These are phyloP conservation scores for Metarhizium rileyi DNA, from an alignment of 2,329 filamentous ascomycete genomes.

Conservation along the genomic window DNA sequence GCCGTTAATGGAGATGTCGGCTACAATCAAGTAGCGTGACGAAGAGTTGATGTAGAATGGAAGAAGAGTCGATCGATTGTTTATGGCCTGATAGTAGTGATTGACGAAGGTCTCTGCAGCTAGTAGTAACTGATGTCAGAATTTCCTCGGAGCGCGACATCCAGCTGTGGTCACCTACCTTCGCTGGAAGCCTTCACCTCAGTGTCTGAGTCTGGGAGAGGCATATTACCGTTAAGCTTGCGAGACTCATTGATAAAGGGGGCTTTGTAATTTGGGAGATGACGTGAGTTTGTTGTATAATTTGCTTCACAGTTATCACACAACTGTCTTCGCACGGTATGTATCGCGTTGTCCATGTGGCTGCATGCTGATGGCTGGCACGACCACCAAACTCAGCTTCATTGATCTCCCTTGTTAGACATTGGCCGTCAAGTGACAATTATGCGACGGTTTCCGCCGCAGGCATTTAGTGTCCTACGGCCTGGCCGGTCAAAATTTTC, in stretches of 20 bases:
- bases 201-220: conserved; percentile 29
- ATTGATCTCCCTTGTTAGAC: not conserved
- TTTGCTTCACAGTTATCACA: no score
- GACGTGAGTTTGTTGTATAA: no score
- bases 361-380: no score
- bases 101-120: conserved; percentile 64
- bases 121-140: conserved; percentile 19
- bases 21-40: conserved; percentile 40
- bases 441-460: conserved; percentile 21
- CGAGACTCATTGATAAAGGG: not conserved
- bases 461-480: conserved; percentile 16
- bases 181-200: conserved; percentile 37
- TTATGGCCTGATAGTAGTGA: conserved; percentile 66
- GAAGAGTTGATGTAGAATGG: conserved; percentile 62
- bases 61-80: conserved; percentile 49
- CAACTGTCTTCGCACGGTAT: no score
- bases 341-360: no score
- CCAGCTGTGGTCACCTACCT: conserved; percentile 21
- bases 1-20: conserved; percentile 75
- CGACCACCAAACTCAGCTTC: no score
- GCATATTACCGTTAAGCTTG: conserved; percentile 15
- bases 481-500: conserved; percentile 11
- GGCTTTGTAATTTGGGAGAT: no score
- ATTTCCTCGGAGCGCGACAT: not conserved
- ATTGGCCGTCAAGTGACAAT: not conserved